phyloP scores from a whole-genome alignment of 202 grass and related monocot species.

The Eragrostis tef region DNA sequence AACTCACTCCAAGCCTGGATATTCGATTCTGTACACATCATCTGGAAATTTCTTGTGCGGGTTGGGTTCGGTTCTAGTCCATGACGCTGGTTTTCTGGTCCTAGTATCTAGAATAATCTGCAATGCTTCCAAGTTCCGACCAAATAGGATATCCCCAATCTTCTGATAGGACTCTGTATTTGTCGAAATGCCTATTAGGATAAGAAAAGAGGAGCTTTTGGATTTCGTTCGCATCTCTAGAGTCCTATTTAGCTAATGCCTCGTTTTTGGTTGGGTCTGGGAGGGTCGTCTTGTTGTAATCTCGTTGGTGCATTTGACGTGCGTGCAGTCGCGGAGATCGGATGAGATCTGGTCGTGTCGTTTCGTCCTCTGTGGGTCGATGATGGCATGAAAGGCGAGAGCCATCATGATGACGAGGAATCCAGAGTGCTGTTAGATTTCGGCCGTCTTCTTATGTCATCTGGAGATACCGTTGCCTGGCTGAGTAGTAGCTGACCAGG shows the following conservation, averaged over 20 bases:
- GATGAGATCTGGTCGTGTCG: constrained; percentile 13
- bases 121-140: not conserved
- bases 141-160: constrained; percentile 14
- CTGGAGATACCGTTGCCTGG: not conserved
- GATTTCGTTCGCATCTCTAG: not conserved
- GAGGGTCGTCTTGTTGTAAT: not conserved
- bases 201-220: not conserved
- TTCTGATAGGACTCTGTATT: not conserved
- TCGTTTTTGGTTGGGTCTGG: not conserved
- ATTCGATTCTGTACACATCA: not conserved
- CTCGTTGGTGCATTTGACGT: constrained; percentile 41
- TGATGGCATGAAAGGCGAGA: constrained; percentile 24
- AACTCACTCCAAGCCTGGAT: not conserved
- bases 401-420: constrained; percentile 40
- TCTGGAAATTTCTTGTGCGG: not conserved
- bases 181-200: not conserved
- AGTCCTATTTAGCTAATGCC: not conserved
- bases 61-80: not conserved
- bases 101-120: not conserved
- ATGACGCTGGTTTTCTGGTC: not conserved
- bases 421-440: not conserved
- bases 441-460: not conserved
- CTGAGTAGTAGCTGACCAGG: not conserved
- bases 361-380: not conserved
- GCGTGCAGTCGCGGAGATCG: constrained; percentile 13